Conservation (phyloP, 495 filamentous ascomycete genomes). For the Cetradonia linearis region DNA sequence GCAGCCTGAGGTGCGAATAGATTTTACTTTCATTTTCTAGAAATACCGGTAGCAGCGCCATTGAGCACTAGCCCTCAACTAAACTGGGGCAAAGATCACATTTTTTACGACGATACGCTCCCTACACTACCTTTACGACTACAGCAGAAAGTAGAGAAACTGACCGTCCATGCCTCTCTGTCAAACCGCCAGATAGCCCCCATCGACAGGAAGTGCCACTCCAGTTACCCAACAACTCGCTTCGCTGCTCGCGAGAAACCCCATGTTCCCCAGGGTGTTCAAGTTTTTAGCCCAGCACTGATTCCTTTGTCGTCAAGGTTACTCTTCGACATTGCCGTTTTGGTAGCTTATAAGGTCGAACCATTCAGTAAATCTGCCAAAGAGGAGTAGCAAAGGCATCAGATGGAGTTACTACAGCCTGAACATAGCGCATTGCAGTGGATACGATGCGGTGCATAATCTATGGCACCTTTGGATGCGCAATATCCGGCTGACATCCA, state of each 20-base stretch:
- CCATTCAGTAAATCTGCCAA: too few species aligned
- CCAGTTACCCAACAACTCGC: conserved; percentile 41
- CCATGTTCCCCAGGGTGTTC: conserved; percentile 19
- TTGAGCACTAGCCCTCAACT: too few species aligned
- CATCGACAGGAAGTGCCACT: conserved; percentile 38
- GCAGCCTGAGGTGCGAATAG: too few species aligned
- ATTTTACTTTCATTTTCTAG: too few species aligned
- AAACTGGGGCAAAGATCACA: too few species aligned
- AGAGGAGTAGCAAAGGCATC: too few species aligned
- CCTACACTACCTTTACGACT: neutral
- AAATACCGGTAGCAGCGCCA: too few species aligned
- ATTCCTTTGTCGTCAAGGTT: conserved; percentile 12
- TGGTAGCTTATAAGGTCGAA: too few species aligned
- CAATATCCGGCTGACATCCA: conserved; percentile 35
- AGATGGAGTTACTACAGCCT: conserved; percentile 36
- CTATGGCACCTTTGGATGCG: conserved; percentile 45
- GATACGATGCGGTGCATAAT: conserved; percentile 41
- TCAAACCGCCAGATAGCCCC: conserved; percentile 36
- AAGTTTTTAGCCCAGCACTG: neutral
- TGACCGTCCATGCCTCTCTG: too few species aligned
- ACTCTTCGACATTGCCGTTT: conserved; percentile 20
- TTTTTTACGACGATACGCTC: neutral
- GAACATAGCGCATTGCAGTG: conserved; percentile 47
- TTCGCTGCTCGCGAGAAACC: conserved; percentile 41
- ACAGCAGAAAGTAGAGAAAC: neutral